Percentiles rank a stretch among this genome's conserved stretches.
These are phyloP conservation scores for Zygoascus hellenicus DNA, from an alignment of 1,139 yeast genomes.

Conservation along the genomic window DNA sequence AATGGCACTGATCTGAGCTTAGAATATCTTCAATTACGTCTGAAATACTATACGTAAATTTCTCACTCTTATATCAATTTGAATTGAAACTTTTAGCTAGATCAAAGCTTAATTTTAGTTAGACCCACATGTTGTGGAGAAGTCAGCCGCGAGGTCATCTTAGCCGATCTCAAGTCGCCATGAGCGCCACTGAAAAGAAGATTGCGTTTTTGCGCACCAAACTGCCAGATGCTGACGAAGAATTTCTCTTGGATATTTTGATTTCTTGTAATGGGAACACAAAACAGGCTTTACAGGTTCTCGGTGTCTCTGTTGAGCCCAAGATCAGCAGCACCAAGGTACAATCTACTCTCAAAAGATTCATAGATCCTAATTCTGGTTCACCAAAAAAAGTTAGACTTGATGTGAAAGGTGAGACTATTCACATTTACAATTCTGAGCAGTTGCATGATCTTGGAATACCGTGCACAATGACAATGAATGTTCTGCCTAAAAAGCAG, in stretches of 20 bases:
- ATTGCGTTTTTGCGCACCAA: conserved; percentile 25
- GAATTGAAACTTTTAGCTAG: too few species aligned
- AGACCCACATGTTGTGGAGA: too few species aligned
- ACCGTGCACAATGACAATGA: conserved; percentile 45
- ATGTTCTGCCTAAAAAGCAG: conserved; percentile 46
- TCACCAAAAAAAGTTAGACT: conserved; percentile 2
- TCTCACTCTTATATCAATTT: too few species aligned
- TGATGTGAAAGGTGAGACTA: conserved; percentile 16
- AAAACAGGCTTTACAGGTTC: conserved; percentile 22
- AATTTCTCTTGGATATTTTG: conserved; percentile 32
- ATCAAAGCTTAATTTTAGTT: too few species aligned
- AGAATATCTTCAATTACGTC: too few species aligned
- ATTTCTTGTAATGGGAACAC: conserved; percentile 33
- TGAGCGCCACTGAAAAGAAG: conserved; percentile 28
- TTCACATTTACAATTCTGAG: conserved; percentile 28
- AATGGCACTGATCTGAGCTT: too few species aligned
- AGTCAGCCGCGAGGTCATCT: too few species aligned
- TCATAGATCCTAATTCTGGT: conserved; percentile 11
- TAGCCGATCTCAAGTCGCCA: neutral
- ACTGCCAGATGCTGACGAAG: conserved; percentile 27
- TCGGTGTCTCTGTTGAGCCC: conserved; percentile 17
- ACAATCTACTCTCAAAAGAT: conserved; percentile 22
- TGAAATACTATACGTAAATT: too few species aligned
- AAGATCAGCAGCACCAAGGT: conserved; percentile 3
- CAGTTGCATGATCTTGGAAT: conserved; percentile 40